Evolutionary conservation across 768 basidiomycete genomes (phyloP), one percentile per base, ranked within the genome.

Genomic region (Saitozyma sp.): DNA sequence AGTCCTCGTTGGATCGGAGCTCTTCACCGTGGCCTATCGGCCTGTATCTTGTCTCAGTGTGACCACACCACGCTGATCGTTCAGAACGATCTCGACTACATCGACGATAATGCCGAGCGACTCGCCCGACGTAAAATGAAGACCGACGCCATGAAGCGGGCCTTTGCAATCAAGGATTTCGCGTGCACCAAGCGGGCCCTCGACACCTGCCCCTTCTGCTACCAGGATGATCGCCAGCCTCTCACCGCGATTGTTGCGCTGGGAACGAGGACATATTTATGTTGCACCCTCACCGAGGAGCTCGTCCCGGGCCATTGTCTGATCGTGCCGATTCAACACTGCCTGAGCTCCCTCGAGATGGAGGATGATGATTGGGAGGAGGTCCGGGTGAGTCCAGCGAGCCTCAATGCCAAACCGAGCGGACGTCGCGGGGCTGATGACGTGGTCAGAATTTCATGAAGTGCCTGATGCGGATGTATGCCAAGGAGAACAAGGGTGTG

Each of bases 331-430:
- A 89, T 96, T 13, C 91, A 97, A 67, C 96, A 99, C 76, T 88
- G 93, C 77, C 79, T 98, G 51, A 87, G 86, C 50, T 90, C 88
- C 84, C 83, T 99, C 3, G 95, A 98, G 79, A 90, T 87, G 38
- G 95, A 99, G 67, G 93, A 98, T 65, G 95, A 99, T 71, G 89
- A 94, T 20, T 99, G 95, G 95, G 95, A 98, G 65, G 95, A 98
- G 85, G 87, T 92, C 61, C 85, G 85, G 81, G 95, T 95, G 73
- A 59, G 88, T 71, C 9, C 16, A n/a, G 19, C 29, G 29, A 29
- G 29, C 29, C 29, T 5, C 29, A 29, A 7, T 54, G 2, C 56
- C 8, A 13, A 17, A 39, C 0, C n/a, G 45, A 46, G 13, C 13
- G 2, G 45, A 46, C n/a, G n/a, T n/a, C 6, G 45, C n/a, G 45